phyloP scores from a whole-genome alignment of 331 rosid genomes.

The Malus hybrid region DNA sequence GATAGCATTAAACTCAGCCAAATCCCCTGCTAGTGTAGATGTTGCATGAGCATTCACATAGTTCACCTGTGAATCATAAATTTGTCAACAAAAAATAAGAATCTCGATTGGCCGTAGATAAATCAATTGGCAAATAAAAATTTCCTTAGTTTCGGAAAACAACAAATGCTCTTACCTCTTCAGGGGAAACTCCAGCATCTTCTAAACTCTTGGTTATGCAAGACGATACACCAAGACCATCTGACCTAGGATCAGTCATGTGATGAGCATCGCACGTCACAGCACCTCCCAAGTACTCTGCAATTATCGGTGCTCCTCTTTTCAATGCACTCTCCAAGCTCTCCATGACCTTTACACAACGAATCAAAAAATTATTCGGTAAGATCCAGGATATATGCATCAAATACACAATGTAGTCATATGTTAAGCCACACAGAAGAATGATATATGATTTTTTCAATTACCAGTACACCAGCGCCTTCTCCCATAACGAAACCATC shows the following conservation, averaged over 20 bases:
- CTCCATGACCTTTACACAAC: conserved; percentile 48
- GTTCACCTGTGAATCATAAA: conserved; percentile 38
- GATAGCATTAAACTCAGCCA: conserved; percentile 68
- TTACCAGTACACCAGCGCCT: conserved; percentile 63
- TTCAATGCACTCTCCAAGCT: conserved; percentile 63
- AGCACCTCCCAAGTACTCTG: conserved; percentile 74
- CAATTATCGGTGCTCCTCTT: conserved; percentile 51
- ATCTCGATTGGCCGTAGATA: neutral
- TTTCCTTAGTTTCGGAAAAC: neutral
- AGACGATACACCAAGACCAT: conserved; percentile 68
- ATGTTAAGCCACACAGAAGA: neutral
- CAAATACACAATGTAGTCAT: neutral
- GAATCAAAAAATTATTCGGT: neutral
- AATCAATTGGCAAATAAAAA: neutral
- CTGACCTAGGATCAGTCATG: conserved; percentile 69
- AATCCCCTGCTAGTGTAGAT: conserved; percentile 63
- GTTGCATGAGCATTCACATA: conserved; percentile 85
- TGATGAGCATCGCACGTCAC: conserved; percentile 74
- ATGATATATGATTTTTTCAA: neutral
- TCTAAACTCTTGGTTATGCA: conserved; percentile 52
- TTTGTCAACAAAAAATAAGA: neutral
- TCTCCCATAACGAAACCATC: conserved; percentile 76
- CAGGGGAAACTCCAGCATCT: conserved; percentile 64
- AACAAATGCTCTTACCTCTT: conserved; percentile 38
- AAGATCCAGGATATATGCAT: neutral